A percentile compares a stretch with the other conserved stretches of the same genome.
Evolutionary conservation across 2,329 filamentous ascomycete genomes (phyloP).

Genomic region (Stemphylium beticola): DNA sequence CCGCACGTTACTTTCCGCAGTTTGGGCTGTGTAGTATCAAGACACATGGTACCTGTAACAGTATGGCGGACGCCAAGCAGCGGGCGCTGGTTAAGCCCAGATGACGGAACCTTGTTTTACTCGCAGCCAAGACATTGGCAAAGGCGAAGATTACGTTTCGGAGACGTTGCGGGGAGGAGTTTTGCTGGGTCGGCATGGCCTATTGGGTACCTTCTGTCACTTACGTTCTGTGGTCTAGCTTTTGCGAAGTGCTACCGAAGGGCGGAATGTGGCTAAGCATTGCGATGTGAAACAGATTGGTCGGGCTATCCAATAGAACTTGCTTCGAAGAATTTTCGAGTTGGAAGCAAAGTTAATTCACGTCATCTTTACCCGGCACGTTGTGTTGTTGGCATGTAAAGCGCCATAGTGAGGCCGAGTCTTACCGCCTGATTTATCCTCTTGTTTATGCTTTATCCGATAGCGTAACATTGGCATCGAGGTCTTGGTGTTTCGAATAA

Average conservation of each 20-base stretch:
- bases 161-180: background rate
- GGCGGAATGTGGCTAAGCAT: background rate
- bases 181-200: too few relatives aligned
- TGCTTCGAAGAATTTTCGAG: too few relatives aligned
- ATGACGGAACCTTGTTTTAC: background rate
- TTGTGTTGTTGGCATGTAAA: background rate
- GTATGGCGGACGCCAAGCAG: background rate
- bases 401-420: background rate
- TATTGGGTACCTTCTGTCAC: background rate
- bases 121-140: background rate
- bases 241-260: background rate
- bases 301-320: background rate
- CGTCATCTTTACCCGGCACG: background rate
- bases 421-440: background rate
- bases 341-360: background rate
- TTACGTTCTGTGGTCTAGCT: background rate
- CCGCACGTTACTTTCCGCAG: background rate
- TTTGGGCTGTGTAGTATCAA: background rate
- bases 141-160: background rate
- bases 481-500: too few relatives aligned
- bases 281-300: background rate
- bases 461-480: background rate
- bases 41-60: slow-evolving; percentile 1
- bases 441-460: background rate
- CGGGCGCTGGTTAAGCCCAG: background rate